These are phyloP conservation scores for Phytopythium vexans DNA, from an alignment of 352 stramenopile genomes.

Conservation along the genomic window DNA sequence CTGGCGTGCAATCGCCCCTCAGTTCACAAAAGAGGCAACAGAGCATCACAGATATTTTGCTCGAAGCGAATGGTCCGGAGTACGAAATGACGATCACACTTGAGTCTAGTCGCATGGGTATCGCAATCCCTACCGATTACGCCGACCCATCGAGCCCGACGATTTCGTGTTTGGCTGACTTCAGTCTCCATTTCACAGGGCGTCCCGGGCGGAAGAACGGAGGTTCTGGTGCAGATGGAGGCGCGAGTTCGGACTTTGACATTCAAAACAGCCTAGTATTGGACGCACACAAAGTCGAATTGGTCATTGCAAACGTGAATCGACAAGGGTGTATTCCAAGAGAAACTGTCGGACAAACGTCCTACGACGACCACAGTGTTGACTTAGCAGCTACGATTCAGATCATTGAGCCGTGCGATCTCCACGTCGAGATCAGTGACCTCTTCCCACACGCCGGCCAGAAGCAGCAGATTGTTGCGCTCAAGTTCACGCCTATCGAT, in stretches of 20 bases:
- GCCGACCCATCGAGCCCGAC: slow-evolving; percentile 33
- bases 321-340: slow-evolving; percentile 57
- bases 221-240: slow-evolving; percentile 8
- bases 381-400: slow-evolving; percentile 54
- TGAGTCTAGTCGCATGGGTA: slow-evolving; percentile 38
- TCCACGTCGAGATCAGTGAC: slow-evolving; percentile 66
- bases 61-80: slow-evolving; percentile 33
- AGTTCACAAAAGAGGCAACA: slow-evolving; percentile 17
- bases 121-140: slow-evolving; percentile 57
- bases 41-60: slow-evolving; percentile 55
- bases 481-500: slow-evolving; percentile 74
- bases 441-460: slow-evolving; percentile 62
- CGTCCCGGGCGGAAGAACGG: slow-evolving; percentile 21
- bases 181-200: slow-evolving; percentile 50
- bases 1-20: background rate
- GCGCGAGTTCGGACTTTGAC: slow-evolving; percentile 35
- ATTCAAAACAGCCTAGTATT: slow-evolving; percentile 69
- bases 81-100: slow-evolving; percentile 47
- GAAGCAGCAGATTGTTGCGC: slow-evolving; percentile 68
- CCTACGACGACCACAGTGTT: slow-evolving; percentile 12
- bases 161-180: slow-evolving; percentile 55
- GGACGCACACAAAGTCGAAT: slow-evolving; percentile 59
- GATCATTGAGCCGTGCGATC: slow-evolving; percentile 69
- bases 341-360: slow-evolving; percentile 10
- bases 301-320: slow-evolving; percentile 60